These are phyloP conservation scores for Vanderwaltozyma yarrowii DNA, from an alignment of 805 yeast species.

Conservation along the genomic window DNA sequence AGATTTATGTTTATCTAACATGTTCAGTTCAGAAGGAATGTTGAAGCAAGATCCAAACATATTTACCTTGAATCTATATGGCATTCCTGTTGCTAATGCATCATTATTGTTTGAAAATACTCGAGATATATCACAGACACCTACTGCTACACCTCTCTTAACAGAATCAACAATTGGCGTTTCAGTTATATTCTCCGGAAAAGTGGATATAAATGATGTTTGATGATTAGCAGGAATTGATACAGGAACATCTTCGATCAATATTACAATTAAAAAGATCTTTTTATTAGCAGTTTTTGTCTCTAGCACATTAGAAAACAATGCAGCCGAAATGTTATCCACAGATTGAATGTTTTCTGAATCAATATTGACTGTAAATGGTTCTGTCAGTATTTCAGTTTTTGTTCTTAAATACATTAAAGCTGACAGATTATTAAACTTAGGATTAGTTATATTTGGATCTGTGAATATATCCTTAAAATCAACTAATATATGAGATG, in stretches of 20 bases:
- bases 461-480: constrained; percentile 58
- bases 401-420: constrained; percentile 60
- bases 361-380: constrained; percentile 59
- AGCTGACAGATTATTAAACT: constrained; percentile 46
- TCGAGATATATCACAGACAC: constrained; percentile 76
- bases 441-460: constrained; percentile 37
- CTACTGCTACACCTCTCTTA: constrained; percentile 78
- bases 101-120: constrained; percentile 60
- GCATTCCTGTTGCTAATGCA: constrained; percentile 46
- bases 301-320: constrained; percentile 63
- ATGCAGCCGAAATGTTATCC: constrained; percentile 66
- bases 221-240: constrained; percentile 14
- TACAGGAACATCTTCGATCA: constrained; percentile 51
- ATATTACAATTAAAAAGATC: constrained; percentile 63
- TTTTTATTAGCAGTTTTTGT: constrained; percentile 53
- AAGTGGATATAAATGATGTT: too few relatives aligned
- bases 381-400: constrained; percentile 60
- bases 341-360: constrained; percentile 48
- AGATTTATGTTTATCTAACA: too few relatives aligned
- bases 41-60: constrained; percentile 42
- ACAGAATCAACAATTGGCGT: constrained; percentile 20
- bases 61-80: constrained; percentile 62
- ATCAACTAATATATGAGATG: constrained; percentile 62
- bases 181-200: background rate
- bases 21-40: constrained; percentile 14